Base-by-base conservation (phyloP, 345 rosid genomes). In the Adansonia digitata region DNA sequence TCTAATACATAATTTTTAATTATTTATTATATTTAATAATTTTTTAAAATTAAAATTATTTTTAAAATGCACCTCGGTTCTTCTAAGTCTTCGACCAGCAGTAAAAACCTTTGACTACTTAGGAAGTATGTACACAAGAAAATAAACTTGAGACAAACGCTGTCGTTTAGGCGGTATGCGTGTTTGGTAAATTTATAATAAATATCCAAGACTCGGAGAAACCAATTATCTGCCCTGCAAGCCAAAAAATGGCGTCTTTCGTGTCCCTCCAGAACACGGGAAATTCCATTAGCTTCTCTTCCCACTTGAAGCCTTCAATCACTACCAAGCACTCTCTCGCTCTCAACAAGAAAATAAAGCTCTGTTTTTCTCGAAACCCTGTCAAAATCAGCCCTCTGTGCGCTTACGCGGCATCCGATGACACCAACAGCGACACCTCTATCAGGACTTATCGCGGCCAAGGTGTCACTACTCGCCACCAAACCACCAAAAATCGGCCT, bases 371-470 rank as follows among this genome's bases (percentile, higher is more conserved):
- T 24, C 74, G 12, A 14, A 77, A 22, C 53, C 73, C 60, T 18
- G 42, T 5, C 10, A 78, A 51, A n/a, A 48, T 71, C 22, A 74
- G 74, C 48, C 77, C 49, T 29, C 66, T 77, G 15, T 77, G 86
- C 78, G 57, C 83, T 67, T 74, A 51, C 67, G 59, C 85, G 7
- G 66, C 71, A 26, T 79, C 84, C 27, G 73, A 72, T 22, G 45
- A 84, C 40, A 75, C 17, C 49, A 39, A 42, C 34, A 74, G 37
- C 49, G 40, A 48, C 51, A 48, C 75, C 65, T 1, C 82, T 71
- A 18, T 74, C 75, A 77, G 74, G 53, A 26, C 72, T 13, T 75
- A 82, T 68, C 87, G 88, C 65, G 84, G 82, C 75, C 78, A 24
- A 22, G 53, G 71, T 43, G 51, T 26, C 22, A 13, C 52, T 12